phyloP scores from a whole-genome alignment of 306 rosid genomes.

The Quercus engelmannii region DNA sequence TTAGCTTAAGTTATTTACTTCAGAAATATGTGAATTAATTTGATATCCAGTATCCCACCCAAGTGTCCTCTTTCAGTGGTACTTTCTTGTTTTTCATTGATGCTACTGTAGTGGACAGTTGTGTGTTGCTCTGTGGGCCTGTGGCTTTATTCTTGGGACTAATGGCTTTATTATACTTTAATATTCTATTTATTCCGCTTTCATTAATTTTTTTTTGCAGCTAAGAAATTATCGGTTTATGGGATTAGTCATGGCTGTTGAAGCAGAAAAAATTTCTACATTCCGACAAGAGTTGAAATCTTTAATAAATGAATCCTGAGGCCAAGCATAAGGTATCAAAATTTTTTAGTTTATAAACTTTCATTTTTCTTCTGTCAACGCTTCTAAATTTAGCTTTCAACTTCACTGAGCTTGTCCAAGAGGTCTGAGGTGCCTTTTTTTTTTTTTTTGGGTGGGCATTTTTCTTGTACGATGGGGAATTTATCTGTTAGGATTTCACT shows the following conservation, averaged over 20 bases:
- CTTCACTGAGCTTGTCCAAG: not conserved
- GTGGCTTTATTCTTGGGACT: not conserved
- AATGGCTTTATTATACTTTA: not conserved
- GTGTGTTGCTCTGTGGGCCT: not conserved
- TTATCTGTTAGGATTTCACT: not conserved
- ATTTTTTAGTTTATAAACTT: not conserved
- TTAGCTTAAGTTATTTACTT: not conserved
- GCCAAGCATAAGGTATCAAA: conserved; percentile 5
- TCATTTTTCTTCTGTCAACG: not conserved
- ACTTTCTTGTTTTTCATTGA: conserved; percentile 13
- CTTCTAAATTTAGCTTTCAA: conserved; percentile 10
- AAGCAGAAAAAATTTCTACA: conserved; percentile 47
- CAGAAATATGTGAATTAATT: not conserved
- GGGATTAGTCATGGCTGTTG: conserved; percentile 65
- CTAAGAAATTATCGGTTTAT: conserved; percentile 45
- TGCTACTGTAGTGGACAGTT: conserved; percentile 6
- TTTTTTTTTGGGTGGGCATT: not conserved
- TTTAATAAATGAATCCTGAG: conserved; percentile 39
- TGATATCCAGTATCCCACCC: not conserved
- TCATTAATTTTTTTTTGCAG: conserved; percentile 31
- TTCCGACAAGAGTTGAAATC: conserved; percentile 59
- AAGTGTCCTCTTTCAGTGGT: not conserved
- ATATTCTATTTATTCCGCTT: not conserved
- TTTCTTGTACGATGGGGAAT: not conserved
- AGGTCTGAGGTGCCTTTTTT: not conserved